Percentiles rank a stretch among this genome's conserved stretches.
Evolutionary conservation across 345 rosid species (phyloP).

Genomic region (Pistacia vera): DNA sequence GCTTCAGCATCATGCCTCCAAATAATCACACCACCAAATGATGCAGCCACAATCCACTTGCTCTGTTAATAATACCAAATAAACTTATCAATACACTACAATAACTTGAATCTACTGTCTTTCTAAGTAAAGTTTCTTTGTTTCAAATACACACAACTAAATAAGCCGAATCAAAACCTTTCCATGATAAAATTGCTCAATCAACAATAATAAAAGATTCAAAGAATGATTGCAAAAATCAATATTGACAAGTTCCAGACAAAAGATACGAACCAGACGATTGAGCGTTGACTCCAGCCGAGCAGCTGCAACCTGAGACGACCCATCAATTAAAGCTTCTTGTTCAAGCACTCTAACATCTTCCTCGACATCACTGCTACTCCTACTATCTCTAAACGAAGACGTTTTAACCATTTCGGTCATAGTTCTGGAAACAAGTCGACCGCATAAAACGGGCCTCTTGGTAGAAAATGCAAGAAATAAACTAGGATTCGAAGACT

Average conservation of each 20-base stretch:
- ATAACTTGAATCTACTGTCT: neutral
- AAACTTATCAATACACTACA: neutral
- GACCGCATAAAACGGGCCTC: constrained; percentile 22
- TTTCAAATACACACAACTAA: neutral
- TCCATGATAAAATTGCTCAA: neutral
- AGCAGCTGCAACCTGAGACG: constrained; percentile 26
- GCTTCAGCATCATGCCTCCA: constrained; percentile 73
- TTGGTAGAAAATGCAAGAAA: constrained; percentile 14
- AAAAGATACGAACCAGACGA: constrained; percentile 56
- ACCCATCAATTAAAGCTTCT: constrained; percentile 36
- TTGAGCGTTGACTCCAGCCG: constrained; percentile 57
- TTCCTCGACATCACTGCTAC: constrained; percentile 35
- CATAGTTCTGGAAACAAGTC: constrained; percentile 33
- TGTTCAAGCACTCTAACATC: constrained; percentile 41
- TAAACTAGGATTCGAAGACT: constrained; percentile 19
- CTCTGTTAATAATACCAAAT: constrained; percentile 51
- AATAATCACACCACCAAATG: constrained; percentile 52
- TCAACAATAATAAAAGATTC: no score
- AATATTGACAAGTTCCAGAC: neutral
- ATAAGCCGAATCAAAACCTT: neutral
- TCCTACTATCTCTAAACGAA: constrained; percentile 27
- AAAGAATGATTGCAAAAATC: no score
- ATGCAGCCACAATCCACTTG: constrained; percentile 69
- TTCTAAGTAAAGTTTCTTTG: neutral
- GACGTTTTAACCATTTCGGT: constrained; percentile 31